Evolutionary conservation across 23 red algal genomes (phyloP), one percentile per base, ranked within the genome.

Genomic region (Gracilaria domingensis): DNA sequence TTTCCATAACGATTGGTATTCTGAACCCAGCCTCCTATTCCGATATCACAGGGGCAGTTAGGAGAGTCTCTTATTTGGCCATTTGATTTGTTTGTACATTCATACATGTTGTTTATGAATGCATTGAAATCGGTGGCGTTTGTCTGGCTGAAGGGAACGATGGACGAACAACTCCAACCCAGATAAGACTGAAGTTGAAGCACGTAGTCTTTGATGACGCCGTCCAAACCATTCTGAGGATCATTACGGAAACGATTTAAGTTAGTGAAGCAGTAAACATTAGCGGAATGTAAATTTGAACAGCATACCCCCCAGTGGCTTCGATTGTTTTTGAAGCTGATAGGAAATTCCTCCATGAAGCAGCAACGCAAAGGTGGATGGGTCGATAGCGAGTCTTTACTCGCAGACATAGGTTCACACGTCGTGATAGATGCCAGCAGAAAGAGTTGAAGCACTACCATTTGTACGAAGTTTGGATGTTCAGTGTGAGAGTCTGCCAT

Each of bases 1-100:
- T 30, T 40, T 24, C 47, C 39, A 47, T 58, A 75, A 14, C 84
- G 84, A 20, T 54, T 20, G 33, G 48, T 21, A 36, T 77, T 88
- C 17, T 20, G 28, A 36, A 76, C 32, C 65, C 65, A 88, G 23
- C 84, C 84, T 11, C 65, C 65, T 17, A 61, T 67, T 7, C 66
- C 84, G 2, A 88, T 53, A n/a, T 88, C 84, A 49, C 84, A 88
- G 0, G 0, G 21, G 84, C 84, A 88, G 65, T 70, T 16, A 7
- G 65, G 65, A 34, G 28, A 4, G 25, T 70, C 65, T 25, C 4
- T 70, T 9, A 70, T 70, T 36, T 9, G 12, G 35, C 65, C 65
- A 70, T 3, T 34, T 11, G 14, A 16, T 26, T 12, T 58, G 54
- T 58, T 58, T 58, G 65, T 36, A 70, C 65, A 70, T 14, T 25